phyloP scores from a whole-genome alignment of 345 rosid species.

The Cardamine resedifolia region DNA sequence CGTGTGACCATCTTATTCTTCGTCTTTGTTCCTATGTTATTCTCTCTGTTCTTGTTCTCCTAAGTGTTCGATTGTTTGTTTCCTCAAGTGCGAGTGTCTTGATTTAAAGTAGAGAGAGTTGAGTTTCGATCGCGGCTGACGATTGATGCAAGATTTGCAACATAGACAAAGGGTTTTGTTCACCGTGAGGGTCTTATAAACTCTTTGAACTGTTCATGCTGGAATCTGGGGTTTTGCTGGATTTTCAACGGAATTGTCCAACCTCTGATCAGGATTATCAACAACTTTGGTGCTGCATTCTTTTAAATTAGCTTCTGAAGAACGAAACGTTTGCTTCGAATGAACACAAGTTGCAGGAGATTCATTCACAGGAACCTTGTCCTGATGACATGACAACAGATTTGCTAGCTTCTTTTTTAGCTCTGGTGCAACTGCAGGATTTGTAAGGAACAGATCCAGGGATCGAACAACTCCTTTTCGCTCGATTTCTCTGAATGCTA shows the following conservation, averaged over 20 bases:
- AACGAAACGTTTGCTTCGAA: background rate
- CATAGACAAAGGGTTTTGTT: background rate
- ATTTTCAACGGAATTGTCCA: slow-evolving; percentile 6
- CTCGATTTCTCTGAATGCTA: slow-evolving; percentile 56
- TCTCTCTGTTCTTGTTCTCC: background rate
- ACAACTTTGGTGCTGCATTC: slow-evolving; percentile 22
- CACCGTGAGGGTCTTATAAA: background rate
- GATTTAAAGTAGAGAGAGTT: background rate
- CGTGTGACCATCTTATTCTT: background rate
- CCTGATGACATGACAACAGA: slow-evolving; percentile 41
- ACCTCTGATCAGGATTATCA: slow-evolving; percentile 24
- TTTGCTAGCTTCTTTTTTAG: slow-evolving; percentile 54
- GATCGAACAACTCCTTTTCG: slow-evolving; percentile 61
- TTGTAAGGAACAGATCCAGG: slow-evolving; percentile 48
- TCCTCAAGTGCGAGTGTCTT: background rate
- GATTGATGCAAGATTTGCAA: background rate
- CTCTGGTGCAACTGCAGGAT: slow-evolving; percentile 46
- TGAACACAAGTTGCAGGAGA: slow-evolving; percentile 12
- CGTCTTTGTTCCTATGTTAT: background rate
- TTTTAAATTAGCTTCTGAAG: background rate
- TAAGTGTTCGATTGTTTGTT: background rate
- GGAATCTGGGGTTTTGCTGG: background rate
- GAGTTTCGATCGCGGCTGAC: background rate
- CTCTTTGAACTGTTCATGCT: background rate
- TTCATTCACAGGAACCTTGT: slow-evolving; percentile 33